phyloP scores from a whole-genome alignment of 176 grass and related monocot species.

The Bothriochloa decipiens region DNA sequence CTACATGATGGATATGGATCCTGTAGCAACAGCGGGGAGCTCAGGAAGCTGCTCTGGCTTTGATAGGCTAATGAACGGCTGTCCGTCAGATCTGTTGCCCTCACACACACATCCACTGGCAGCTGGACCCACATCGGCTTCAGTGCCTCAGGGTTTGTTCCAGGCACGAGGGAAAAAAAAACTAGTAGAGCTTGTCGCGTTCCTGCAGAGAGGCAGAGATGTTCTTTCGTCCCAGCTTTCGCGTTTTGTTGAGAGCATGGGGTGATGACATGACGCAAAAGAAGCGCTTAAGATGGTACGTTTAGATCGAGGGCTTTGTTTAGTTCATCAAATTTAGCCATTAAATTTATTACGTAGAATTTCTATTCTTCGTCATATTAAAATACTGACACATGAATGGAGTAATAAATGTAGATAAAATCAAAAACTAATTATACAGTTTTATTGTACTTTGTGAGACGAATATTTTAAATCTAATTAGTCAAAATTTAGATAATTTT shows the following conservation, averaged over 20 bases:
- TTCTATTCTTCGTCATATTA: no score
- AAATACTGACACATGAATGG: no score
- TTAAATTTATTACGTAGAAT: no score
- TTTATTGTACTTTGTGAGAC: no score
- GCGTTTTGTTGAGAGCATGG: not conserved
- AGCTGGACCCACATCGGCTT: not conserved
- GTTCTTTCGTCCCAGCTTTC: not conserved
- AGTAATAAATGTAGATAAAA: no score
- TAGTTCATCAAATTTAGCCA: no score
- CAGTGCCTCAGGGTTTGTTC: not conserved
- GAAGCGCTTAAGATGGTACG: conserved; percentile 3
- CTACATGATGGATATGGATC: conserved; percentile 38
- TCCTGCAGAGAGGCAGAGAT: not conserved
- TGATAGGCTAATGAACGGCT: conserved; percentile 49
- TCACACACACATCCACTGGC: not conserved
- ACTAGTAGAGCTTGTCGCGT: not conserved
- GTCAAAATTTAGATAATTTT: no score
- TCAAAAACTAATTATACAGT: no score
- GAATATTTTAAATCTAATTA: no score
- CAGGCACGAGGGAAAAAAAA: not conserved
- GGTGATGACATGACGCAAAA: not conserved
- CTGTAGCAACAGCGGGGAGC: conserved; percentile 49
- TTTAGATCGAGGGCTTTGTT: no score
- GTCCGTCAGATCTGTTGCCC: conserved; percentile 54
- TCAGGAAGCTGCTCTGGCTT: conserved; percentile 31